Evolutionary conservation across 2,329 filamentous ascomycete species (phyloP).

Genomic region (Eurotiales sp.): DNA sequence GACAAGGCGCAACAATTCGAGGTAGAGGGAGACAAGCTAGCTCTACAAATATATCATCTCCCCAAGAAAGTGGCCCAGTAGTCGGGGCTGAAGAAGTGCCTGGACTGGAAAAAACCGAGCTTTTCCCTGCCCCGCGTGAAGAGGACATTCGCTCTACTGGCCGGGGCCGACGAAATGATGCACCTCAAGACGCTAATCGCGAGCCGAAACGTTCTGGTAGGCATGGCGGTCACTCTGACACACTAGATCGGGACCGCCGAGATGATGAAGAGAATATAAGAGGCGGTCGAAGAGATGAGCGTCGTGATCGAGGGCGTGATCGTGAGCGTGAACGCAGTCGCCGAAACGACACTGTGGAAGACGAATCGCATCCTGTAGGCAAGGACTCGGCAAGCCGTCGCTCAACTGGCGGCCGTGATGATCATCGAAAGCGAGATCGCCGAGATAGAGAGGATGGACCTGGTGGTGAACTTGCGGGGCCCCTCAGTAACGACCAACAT

Average conservation of each 20-base stretch:
- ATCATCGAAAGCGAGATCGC: slow-evolving; percentile 31
- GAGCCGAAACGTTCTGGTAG: slow-evolving; percentile 33
- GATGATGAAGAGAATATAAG: slow-evolving; percentile 27
- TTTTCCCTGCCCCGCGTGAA: slow-evolving; percentile 28
- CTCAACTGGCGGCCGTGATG: slow-evolving; percentile 30
- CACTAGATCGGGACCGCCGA: slow-evolving; percentile 22
- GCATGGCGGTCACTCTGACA: slow-evolving; percentile 21
- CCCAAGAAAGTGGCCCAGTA: slow-evolving; percentile 27
- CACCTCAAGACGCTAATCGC: slow-evolving; percentile 30
- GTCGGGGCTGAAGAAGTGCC: slow-evolving; percentile 24
- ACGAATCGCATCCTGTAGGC: slow-evolving; percentile 25
- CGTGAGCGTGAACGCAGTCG: slow-evolving; percentile 33
- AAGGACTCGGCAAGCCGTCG: slow-evolving; percentile 30
- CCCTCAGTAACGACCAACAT: slow-evolving; percentile 26
- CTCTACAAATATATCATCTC: slow-evolving; percentile 28
- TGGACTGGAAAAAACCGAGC: slow-evolving; percentile 28
- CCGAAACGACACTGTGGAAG: slow-evolving; percentile 25
- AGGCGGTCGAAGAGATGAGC: slow-evolving; percentile 33
- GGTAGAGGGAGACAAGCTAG: slow-evolving; percentile 38
- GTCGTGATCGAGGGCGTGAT: slow-evolving; percentile 34
- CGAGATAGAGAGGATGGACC: slow-evolving; percentile 34
- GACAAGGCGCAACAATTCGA: slow-evolving; percentile 34
- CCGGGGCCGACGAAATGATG: slow-evolving; percentile 29
- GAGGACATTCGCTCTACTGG: slow-evolving; percentile 27
- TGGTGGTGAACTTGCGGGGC: slow-evolving; percentile 16